A percentile compares a stretch with the other conserved stretches of the same genome.
Conservation (phyloP, 352 stramenopile genomes). For the Globisporangium takayamanum region DNA sequence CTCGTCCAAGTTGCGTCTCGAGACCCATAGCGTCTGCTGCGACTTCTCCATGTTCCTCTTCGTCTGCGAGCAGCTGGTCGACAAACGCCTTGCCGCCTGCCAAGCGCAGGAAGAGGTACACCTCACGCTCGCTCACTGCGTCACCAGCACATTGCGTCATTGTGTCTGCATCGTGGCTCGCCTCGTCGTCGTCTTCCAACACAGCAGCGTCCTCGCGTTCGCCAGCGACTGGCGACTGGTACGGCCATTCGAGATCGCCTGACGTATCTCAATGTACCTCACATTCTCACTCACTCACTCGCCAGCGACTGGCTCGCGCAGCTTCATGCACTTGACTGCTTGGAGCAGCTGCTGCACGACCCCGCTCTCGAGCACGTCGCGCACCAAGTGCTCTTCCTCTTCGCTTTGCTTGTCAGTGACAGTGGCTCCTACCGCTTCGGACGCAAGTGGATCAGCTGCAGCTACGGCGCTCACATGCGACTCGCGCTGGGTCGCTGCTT, state of each 20-base stretch:
- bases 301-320: not conserved
- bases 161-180: not conserved
- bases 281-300: too few species aligned
- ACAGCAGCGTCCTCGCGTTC: not conserved
- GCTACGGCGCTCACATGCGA: not conserved
- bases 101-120: conserved; percentile 49
- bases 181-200: not conserved
- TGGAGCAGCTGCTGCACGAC: conserved; percentile 64
- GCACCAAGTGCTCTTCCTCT: conserved; percentile 32
- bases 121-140: conserved; percentile 13
- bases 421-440: not conserved
- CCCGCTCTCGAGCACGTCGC: conserved; percentile 64
- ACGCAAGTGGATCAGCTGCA: not conserved
- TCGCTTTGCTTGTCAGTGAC: conserved; percentile 4
- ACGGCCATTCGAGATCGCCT: too few species aligned
- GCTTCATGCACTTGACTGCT: conserved; percentile 28
- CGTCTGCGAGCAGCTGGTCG: conserved; percentile 46
- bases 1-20: conserved; percentile 31
- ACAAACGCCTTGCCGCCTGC: conserved; percentile 62
- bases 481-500: conserved; percentile 8
- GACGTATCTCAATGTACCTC: too few species aligned
- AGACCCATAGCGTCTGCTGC: conserved; percentile 8
- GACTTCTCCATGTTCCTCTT: conserved; percentile 12
- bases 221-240: not conserved
- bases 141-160: not conserved